Percentiles rank a stretch among this genome's conserved stretches.
Evolutionary conservation across 495 filamentous ascomycete genomes (phyloP).

Genomic region (Neurospora sp.): DNA sequence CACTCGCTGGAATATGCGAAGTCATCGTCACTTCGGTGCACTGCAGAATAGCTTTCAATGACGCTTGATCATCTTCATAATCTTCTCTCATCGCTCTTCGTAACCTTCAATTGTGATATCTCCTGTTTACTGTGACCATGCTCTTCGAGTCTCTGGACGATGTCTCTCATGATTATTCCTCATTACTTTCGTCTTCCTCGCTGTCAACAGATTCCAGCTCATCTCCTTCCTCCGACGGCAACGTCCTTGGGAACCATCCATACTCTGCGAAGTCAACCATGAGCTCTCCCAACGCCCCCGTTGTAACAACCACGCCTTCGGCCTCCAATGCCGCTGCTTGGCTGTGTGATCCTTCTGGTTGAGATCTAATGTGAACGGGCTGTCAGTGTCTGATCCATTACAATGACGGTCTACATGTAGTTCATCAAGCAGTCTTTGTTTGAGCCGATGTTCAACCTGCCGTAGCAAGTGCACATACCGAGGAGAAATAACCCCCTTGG

Average conservation of each 20-base stretch:
- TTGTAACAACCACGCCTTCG: conserved; percentile 61
- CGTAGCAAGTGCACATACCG: conserved; percentile 38
- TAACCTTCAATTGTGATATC: neutral
- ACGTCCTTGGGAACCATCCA: conserved; percentile 64
- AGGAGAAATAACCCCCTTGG: conserved; percentile 74
- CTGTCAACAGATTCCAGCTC: conserved; percentile 6
- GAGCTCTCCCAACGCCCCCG: conserved; percentile 56
- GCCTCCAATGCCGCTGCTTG: conserved; percentile 56
- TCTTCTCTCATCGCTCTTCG: neutral
- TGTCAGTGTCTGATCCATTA: neutral
- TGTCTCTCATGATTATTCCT: conserved; percentile 2
- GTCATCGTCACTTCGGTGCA: neutral
- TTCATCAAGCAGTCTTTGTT: neutral
- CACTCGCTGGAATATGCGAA: neutral
- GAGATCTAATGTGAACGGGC: conserved; percentile 34
- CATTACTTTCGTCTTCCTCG: conserved; percentile 8
- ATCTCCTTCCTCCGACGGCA: conserved; percentile 41
- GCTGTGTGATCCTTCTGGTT: conserved; percentile 53
- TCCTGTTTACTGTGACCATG: neutral
- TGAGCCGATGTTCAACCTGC: neutral
- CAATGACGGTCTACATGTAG: neutral
- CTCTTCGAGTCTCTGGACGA: conserved; percentile 5
- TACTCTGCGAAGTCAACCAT: conserved; percentile 55
- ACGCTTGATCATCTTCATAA: neutral
- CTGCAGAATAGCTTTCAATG: neutral